These are phyloP conservation scores for Sporisorium reilianum DNA, from an alignment of 1,284 basidiomycete genomes.

Conservation along the genomic window DNA sequence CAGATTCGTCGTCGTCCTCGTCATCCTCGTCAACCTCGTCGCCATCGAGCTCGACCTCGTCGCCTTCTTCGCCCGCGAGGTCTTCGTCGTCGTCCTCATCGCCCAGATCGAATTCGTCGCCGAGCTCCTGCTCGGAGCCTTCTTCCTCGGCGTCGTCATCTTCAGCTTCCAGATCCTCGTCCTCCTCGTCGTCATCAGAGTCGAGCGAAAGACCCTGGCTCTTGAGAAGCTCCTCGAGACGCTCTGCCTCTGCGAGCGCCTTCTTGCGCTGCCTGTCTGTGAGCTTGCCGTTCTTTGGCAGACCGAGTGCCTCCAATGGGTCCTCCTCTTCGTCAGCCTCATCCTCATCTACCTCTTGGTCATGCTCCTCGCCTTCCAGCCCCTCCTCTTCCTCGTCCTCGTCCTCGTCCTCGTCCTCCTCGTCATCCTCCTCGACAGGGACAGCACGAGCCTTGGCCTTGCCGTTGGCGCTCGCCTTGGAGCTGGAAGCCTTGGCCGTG, in stretches of 20 bases:
- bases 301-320: constrained; percentile 45
- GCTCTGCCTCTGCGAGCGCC: constrained; percentile 65
- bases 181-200: constrained; percentile 40
- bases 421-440: constrained; percentile 60
- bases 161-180: constrained; percentile 22
- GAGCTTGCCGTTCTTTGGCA: constrained; percentile 63
- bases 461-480: constrained; percentile 23
- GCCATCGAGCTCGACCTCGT: constrained; percentile 46
- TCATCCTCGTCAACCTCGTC: constrained; percentile 70
- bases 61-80: constrained; percentile 43
- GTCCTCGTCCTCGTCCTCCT: constrained; percentile 69
- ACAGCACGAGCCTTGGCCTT: constrained; percentile 23
- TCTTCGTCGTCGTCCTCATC: constrained; percentile 25
- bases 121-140: constrained; percentile 56
- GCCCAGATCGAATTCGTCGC: constrained; percentile 47
- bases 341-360: constrained; percentile 31
- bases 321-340: constrained; percentile 46
- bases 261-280: constrained; percentile 64
- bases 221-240: constrained; percentile 67
- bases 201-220: constrained; percentile 64
- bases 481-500: no score
- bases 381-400: constrained; percentile 69
- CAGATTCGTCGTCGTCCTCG: constrained; percentile 28
- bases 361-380: constrained; percentile 38
- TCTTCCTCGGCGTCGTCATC: constrained; percentile 43